Evolutionary conservation across 2,329 filamentous ascomycete genomes (phyloP).

Genomic region (Leptographium wingfieldii): DNA sequence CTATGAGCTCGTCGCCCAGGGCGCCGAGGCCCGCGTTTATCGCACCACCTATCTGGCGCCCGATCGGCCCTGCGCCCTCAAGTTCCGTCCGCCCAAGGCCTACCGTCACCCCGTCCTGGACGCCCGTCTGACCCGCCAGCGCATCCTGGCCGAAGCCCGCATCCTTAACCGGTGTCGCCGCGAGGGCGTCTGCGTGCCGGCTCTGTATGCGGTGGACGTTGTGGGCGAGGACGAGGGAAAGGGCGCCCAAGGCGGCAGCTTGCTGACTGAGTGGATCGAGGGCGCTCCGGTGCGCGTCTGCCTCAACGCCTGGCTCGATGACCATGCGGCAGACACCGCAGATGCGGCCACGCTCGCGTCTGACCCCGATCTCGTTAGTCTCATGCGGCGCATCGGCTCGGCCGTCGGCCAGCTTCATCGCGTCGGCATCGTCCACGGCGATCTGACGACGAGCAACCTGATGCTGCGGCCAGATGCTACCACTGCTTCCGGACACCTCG

Average conservation of each 20-base stretch:
- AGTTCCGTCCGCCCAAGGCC: constrained; percentile 80
- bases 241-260: constrained; percentile 18
- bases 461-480: constrained; percentile 49
- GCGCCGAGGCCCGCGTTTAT: constrained; percentile 92
- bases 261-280: constrained; percentile 76
- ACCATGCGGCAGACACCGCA: constrained; percentile 24
- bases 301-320: constrained; percentile 56
- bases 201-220: constrained; percentile 54
- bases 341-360: constrained; percentile 12
- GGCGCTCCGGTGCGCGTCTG: constrained; percentile 57
- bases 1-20: constrained; percentile 71
- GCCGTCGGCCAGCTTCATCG: constrained; percentile 68
- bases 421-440: constrained; percentile 82
- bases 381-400: constrained; percentile 59
- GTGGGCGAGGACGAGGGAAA: constrained; percentile 35
- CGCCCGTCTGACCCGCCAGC: constrained; percentile 69
- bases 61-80: constrained; percentile 61
- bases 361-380: constrained; percentile 32
- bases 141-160: constrained; percentile 79
- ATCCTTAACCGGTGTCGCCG: constrained; percentile 67
- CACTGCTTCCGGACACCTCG: constrained; percentile 21
- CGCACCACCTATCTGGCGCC: constrained; percentile 66
- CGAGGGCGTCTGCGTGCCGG: constrained; percentile 73
- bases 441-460: constrained; percentile 94
- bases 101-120: constrained; percentile 90